A percentile compares a stretch with the other conserved stretches of the same genome.
These are phyloP conservation scores for Lipomyces mesembrius DNA, from an alignment of 805 yeast genomes.

Conservation along the genomic window DNA sequence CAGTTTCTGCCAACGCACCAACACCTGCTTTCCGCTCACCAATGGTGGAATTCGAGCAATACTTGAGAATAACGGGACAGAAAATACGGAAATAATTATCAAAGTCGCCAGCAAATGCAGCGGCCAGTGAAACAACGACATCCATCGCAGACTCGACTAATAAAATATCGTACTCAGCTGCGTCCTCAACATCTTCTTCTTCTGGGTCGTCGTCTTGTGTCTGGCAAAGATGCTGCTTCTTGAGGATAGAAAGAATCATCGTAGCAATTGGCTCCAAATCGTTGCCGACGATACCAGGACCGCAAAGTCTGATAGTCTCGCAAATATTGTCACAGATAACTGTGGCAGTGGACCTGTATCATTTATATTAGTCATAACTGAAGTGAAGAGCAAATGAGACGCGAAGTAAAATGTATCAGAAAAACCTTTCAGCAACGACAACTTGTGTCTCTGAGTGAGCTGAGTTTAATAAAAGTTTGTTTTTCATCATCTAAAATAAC, in stretches of 20 bases:
- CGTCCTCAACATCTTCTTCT: slow-evolving; percentile 39
- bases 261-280: slow-evolving; percentile 70
- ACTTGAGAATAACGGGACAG: slow-evolving; percentile 64
- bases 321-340: slow-evolving; percentile 74
- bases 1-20: slow-evolving; percentile 90
- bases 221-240: slow-evolving; percentile 85
- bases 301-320: slow-evolving; percentile 69
- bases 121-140: slow-evolving; percentile 75
- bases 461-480: slow-evolving; percentile 31
- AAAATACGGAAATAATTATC: slow-evolving; percentile 70
- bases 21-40: slow-evolving; percentile 80
- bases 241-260: slow-evolving; percentile 71
- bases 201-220: slow-evolving; percentile 67
- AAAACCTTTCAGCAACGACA: slow-evolving; percentile 35
- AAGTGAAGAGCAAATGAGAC: background rate
- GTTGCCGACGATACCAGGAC: slow-evolving; percentile 66
- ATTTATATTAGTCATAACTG: background rate
- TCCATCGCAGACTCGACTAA: slow-evolving; percentile 85
- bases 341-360: slow-evolving; percentile 54
- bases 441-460: slow-evolving; percentile 40
- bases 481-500: slow-evolving; percentile 30
- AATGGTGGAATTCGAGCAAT: slow-evolving; percentile 64
- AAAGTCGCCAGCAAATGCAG: slow-evolving; percentile 80
- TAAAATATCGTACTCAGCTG: slow-evolving; percentile 58
- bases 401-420: slow-evolving; percentile 13